These are phyloP conservation scores for Malassezia brasiliensis DNA, from an alignment of 1,284 basidiomycete genomes.

Conservation along the genomic window DNA sequence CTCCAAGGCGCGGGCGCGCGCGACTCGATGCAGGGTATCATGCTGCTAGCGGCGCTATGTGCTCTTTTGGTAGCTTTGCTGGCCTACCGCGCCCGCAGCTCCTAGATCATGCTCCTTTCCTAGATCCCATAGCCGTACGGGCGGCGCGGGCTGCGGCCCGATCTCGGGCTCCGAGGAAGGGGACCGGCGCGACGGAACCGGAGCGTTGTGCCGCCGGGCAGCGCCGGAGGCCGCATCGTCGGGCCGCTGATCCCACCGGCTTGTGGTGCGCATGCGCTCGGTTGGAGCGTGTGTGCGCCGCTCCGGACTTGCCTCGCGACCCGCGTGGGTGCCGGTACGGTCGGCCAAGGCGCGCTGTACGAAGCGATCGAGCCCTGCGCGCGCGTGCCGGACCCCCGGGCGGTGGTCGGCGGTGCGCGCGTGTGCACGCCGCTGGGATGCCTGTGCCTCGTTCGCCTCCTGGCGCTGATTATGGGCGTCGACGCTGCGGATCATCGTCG, in stretches of 20 bases:
- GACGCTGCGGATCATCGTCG: slow-evolving; percentile 14
- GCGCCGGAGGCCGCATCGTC: no score
- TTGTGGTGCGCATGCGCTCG: no score
- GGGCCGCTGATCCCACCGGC: neutral
- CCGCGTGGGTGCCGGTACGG: no score
- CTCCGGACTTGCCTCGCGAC: no score
- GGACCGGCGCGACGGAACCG: neutral
- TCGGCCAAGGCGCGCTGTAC: neutral
- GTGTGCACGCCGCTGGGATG: neutral
- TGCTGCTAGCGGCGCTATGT: neutral
- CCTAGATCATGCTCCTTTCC: slow-evolving; percentile 6
- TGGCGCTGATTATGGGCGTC: slow-evolving; percentile 17
- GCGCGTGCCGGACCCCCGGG: no score
- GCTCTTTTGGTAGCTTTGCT: neutral
- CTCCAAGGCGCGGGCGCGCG: slow-evolving; percentile 8
- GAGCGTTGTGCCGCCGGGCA: neutral
- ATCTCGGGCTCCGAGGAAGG: neutral
- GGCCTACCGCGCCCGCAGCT: neutral
- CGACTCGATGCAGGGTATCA: slow-evolving; percentile 1
- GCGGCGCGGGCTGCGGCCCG: neutral
- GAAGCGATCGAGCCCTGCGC: neutral
- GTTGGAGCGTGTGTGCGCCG: neutral
- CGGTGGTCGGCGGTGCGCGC: no score
- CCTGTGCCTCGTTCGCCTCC: neutral
- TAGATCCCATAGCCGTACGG: slow-evolving; percentile 11